phyloP scores from a whole-genome alignment of 139 green algal genomes.

The Coccomyxa sp. region DNA sequence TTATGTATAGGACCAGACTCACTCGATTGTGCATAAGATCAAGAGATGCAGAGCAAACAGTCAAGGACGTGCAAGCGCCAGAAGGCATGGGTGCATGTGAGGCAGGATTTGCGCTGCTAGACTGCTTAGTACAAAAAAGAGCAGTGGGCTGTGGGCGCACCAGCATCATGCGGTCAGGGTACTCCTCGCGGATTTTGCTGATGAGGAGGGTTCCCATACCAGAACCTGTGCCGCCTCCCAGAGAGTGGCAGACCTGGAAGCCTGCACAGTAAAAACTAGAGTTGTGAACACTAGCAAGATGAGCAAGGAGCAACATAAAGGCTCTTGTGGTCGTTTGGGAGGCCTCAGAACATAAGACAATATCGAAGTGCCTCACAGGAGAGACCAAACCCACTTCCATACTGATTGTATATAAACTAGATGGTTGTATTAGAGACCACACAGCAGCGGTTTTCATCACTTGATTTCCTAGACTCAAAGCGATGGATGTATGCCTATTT shows the following conservation, averaged over 20 bases:
- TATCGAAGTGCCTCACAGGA: too few species aligned
- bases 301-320: not conserved
- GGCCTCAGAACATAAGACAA: not conserved
- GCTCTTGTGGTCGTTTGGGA: not conserved
- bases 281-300: not conserved
- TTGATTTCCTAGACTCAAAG: too few species aligned
- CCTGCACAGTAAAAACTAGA: conserved; percentile 35
- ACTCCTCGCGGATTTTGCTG: conserved; percentile 90
- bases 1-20: too few species aligned
- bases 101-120: not conserved
- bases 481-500: not conserved
- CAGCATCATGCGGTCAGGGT: conserved; percentile 61
- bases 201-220: conserved; percentile 93
- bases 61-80: too few species aligned
- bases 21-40: too few species aligned
- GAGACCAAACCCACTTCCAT: too few species aligned
- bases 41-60: too few species aligned
- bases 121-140: not conserved
- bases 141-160: not conserved
- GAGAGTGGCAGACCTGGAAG: conserved; percentile 95
- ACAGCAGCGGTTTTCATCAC: too few species aligned
- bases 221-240: conserved; percentile 94
- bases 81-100: too few species aligned
- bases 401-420: too few species aligned
- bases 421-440: too few species aligned